Base-by-base conservation (phyloP, 2,329 filamentous ascomycete species). In the Colletotrichum tamarilloi region DNA sequence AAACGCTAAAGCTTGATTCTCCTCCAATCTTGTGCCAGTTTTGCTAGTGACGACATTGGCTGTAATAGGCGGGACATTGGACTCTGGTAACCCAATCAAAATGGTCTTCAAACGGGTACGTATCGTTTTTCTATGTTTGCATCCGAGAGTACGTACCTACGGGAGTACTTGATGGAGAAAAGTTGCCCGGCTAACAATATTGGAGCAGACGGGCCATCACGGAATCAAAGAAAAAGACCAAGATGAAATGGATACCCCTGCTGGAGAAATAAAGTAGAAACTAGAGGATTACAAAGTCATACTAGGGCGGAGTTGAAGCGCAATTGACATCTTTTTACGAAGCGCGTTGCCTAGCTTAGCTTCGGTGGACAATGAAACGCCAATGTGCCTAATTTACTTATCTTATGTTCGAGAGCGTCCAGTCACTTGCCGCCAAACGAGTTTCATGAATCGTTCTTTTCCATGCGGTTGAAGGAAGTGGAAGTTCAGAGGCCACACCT, bases 21-120 rank as follows among this genome's bases (percentile, higher is more conserved):
- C 55, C 35, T 66, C 49, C n/a, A 46, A 65, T 65, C 55, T 56
- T 26, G 56, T 19, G 3, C 28, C 28, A 52, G 67, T 65, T 26
- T 38, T 12, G 3, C 24, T 19, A 52, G 67, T 65, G 71, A 73
- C 71, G 46, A 62, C 38, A 65, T 65, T 73, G 67, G 60, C 55
- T 56, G 35, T 1, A 8, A 38, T 16, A 14, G 26, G 16, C 24
- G 69, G 66, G 42, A 5, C 14, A 0, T 1, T 1, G 5, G 19
- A 24, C n/a, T 4, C 16, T 5, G 4, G 5, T 11, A 3, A 22
- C 1, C 57, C 57, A 72, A 62, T 59, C 9, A 38, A n/a, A n/a
- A 6, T 5, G 11, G 12, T 7, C 19, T 24, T 24, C 24, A 24
- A 24, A 24, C 4, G 3, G 55, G 8, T 0, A 14, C 32, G 14